Percentiles rank a stretch among this genome's conserved stretches.
These are phyloP conservation scores for Cyberlindnera mycetangii DNA, from an alignment of 805 yeast genomes.

Conservation along the genomic window DNA sequence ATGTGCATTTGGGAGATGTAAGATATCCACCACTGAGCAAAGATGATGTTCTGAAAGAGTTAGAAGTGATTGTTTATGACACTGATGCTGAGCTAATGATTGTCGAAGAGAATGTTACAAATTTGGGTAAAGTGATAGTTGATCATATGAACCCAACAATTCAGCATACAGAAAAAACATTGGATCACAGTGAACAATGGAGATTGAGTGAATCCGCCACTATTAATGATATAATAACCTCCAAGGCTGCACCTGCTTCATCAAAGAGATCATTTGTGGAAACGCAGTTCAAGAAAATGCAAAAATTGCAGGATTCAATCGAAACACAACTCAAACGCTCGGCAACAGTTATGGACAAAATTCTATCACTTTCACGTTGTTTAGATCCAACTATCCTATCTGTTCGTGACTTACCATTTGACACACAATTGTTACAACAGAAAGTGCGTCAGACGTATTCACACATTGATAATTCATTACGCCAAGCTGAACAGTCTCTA, in stretches of 20 bases:
- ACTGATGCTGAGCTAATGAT: slow-evolving; percentile 34
- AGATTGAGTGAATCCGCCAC: slow-evolving; percentile 31
- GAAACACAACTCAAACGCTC: slow-evolving; percentile 6
- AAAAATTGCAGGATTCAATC: background rate
- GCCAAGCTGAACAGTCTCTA: slow-evolving; percentile 20
- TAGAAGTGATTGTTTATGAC: slow-evolving; percentile 25
- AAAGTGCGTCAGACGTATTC: slow-evolving; percentile 17
- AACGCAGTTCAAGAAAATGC: slow-evolving; percentile 2
- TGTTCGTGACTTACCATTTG: slow-evolving; percentile 22
- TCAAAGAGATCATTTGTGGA: background rate
- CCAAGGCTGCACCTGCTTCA: background rate
- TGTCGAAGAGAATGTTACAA: slow-evolving; percentile 30
- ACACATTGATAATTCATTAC: slow-evolving; percentile 9
- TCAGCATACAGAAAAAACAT: slow-evolving; percentile 28
- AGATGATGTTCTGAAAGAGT: slow-evolving; percentile 16
- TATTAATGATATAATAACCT: slow-evolving; percentile 12
- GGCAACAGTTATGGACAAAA: slow-evolving; percentile 10
- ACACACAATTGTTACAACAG: slow-evolving; percentile 15
- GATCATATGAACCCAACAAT: slow-evolving; percentile 31
- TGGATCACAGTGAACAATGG: slow-evolving; percentile 35
- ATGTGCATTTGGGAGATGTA: slow-evolving; percentile 21
- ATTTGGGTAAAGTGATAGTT: slow-evolving; percentile 28
- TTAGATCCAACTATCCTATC: slow-evolving; percentile 10
- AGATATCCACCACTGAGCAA: slow-evolving; percentile 23
- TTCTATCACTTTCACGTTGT: slow-evolving; percentile 7